These are phyloP conservation scores for Sphaerulina vaccinii DNA, from an alignment of 2,329 filamentous ascomycete genomes.

Conservation along the genomic window DNA sequence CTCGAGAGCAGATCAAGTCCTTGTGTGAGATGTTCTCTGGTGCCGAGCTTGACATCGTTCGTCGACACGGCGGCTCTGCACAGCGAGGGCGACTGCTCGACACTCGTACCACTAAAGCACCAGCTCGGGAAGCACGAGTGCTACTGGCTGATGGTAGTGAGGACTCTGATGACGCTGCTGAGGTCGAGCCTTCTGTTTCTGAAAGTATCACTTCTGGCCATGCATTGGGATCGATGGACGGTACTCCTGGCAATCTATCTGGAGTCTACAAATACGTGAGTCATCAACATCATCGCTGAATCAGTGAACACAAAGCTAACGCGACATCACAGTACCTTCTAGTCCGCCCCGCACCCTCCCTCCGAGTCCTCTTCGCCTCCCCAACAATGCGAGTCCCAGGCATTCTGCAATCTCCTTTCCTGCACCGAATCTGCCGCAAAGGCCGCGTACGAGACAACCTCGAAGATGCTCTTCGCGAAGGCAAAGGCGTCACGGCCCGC, in stretches of 20 bases:
- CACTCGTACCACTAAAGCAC: neutral
- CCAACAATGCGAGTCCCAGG: constrained; percentile 14
- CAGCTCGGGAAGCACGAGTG: constrained; percentile 6
- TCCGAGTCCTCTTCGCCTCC: constrained; percentile 17
- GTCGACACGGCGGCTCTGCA: constrained; percentile 13
- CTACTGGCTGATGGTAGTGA: constrained; percentile 18
- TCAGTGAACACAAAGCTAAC: neutral
- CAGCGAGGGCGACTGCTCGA: constrained; percentile 6
- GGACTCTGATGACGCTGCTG: neutral
- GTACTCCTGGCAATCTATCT: constrained; percentile 11
- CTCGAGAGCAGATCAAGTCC: constrained; percentile 10
- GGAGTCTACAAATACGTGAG: constrained; percentile 22
- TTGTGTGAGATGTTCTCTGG: constrained; percentile 19
- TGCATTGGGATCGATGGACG: neutral
- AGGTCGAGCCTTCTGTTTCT: neutral
- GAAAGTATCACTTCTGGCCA: neutral
- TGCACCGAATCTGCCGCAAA: constrained; percentile 15
- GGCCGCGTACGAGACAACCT: constrained; percentile 20
- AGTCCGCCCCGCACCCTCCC: constrained; percentile 14
- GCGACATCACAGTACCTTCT: constrained; percentile 11
- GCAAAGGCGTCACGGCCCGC: constrained; percentile 14
- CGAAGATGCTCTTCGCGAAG: constrained; percentile 3
- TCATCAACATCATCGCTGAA: neutral
- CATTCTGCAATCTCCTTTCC: constrained; percentile 16
- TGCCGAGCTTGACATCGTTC: constrained; percentile 15